Percentiles rank a stretch among this genome's conserved stretches.
Evolutionary conservation across 345 rosid species (phyloP).

Genomic region (Aquilaria sinensis): DNA sequence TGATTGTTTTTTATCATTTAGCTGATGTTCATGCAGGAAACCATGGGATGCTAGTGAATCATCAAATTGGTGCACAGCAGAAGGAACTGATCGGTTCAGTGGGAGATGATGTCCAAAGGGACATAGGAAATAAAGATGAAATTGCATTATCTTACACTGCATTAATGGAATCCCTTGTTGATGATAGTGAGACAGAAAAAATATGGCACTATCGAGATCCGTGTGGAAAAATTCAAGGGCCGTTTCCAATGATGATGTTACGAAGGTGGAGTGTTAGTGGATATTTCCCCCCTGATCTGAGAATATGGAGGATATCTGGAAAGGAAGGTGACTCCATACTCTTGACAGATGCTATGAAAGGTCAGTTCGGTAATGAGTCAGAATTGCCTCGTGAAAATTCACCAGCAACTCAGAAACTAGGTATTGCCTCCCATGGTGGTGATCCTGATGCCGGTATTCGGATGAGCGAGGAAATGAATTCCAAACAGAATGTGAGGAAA

Average conservation of each 20-base stretch:
- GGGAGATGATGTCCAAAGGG: constrained; percentile 24
- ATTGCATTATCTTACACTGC: constrained; percentile 27
- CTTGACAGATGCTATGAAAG: constrained; percentile 61
- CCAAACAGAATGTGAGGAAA: constrained; percentile 13
- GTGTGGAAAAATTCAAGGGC: constrained; percentile 68
- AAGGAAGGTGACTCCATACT: constrained; percentile 53
- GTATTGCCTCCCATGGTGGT: constrained; percentile 13
- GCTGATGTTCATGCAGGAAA: constrained; percentile 31
- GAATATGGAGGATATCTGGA: constrained; percentile 61
- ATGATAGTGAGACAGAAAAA: constrained; percentile 37
- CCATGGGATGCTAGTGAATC: constrained; percentile 18
- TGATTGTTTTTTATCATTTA: background rate
- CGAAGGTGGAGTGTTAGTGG: constrained; percentile 66
- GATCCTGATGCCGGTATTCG: constrained; percentile 17
- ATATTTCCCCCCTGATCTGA: constrained; percentile 60
- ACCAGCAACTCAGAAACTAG: constrained; percentile 15
- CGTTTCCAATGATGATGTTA: constrained; percentile 62
- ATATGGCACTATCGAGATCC: constrained; percentile 86
- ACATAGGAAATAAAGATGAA: constrained; percentile 29
- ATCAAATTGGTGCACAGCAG: constrained; percentile 21
- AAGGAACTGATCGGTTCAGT: constrained; percentile 16
- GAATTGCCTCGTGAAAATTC: constrained; percentile 6
- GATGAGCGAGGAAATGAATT: constrained; percentile 11
- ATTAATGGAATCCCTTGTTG: constrained; percentile 30
- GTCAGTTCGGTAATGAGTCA: constrained; percentile 27